A percentile compares a stretch with the other conserved stretches of the same genome.
Conservation (phyloP, 2,329 filamentous ascomycete species). For the Scortechinia acanthostroma region DNA sequence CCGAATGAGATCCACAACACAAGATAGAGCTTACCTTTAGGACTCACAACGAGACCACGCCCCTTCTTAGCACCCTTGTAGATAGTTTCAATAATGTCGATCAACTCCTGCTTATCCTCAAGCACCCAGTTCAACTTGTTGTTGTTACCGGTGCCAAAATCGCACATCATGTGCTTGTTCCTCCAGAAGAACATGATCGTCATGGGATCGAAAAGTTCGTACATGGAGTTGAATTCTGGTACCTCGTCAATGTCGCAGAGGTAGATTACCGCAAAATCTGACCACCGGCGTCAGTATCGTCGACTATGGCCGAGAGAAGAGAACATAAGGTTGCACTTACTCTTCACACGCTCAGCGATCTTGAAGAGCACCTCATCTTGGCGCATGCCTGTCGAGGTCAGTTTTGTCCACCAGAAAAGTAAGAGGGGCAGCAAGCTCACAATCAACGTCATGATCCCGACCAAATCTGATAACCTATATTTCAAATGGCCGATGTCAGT, state of each 20-base stretch:
- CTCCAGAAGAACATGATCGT: constrained; percentile 93
- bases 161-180: constrained; percentile 98
- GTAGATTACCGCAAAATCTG: constrained; percentile 79
- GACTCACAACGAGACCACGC: constrained; percentile 88
- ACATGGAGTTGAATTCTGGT: constrained; percentile 93
- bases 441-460: constrained; percentile 62
- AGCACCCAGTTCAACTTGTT: constrained; percentile 96
- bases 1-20: background rate
- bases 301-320: too few relatives aligned
- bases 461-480: constrained; percentile 89
- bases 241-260: constrained; percentile 88
- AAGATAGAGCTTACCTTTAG: constrained; percentile 57
- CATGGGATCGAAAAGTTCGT: constrained; percentile 80
- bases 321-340: too few relatives aligned
- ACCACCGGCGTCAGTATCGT: too few relatives aligned
- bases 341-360: constrained; percentile 88
- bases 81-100: constrained; percentile 96
- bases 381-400: constrained; percentile 35
- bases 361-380: constrained; percentile 92
- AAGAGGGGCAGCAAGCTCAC: constrained; percentile 30
- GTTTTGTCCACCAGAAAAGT: background rate
- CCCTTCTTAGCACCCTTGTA: constrained; percentile 99
- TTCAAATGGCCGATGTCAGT: too few relatives aligned
- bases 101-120: constrained; percentile 92
- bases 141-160: constrained; percentile 97